phyloP scores from a whole-genome alignment of 1,139 yeast genomes.

The Yamadazyma buinensis region DNA sequence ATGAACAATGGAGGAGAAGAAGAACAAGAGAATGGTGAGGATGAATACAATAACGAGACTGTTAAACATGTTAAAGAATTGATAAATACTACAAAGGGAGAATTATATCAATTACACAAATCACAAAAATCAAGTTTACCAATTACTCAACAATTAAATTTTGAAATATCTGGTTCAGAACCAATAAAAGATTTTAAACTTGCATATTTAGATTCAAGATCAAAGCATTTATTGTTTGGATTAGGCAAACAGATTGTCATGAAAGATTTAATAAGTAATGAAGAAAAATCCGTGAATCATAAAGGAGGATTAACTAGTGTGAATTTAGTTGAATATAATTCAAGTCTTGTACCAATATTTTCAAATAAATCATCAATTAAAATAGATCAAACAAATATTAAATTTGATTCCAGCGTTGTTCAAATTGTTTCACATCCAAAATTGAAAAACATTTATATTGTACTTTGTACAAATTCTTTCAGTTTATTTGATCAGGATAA shows the following conservation, averaged over 20 bases:
- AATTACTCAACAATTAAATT: slow-evolving; percentile 14
- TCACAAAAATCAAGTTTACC: slow-evolving; percentile 35
- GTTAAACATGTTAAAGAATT: slow-evolving; percentile 12
- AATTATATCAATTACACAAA: slow-evolving; percentile 41
- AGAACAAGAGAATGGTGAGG: neutral
- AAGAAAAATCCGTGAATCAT: slow-evolving; percentile 12
- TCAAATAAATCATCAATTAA: slow-evolving; percentile 18
- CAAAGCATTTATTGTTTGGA: slow-evolving; percentile 17
- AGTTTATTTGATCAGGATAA: slow-evolving; percentile 7
- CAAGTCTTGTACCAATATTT: slow-evolving; percentile 15
- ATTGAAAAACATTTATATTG: slow-evolving; percentile 9
- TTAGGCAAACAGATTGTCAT: slow-evolving; percentile 23
- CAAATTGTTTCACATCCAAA: slow-evolving; percentile 24
- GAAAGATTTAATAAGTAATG: slow-evolving; percentile 13
- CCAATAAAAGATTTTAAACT: slow-evolving; percentile 12
- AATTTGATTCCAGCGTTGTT: slow-evolving; percentile 14
- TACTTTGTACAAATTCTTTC: slow-evolving; percentile 9
- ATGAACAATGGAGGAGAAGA: neutral
- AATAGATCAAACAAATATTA: slow-evolving; percentile 13
- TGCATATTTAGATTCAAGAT: slow-evolving; percentile 12
- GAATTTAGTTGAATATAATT: slow-evolving; percentile 12
- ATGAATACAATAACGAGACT: neutral
- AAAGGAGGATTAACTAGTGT: slow-evolving; percentile 17
- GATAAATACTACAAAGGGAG: slow-evolving; percentile 32
- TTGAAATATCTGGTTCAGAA: slow-evolving; percentile 4